These are phyloP conservation scores for Pestalotiopsis sp. DNA, from an alignment of 2,329 filamentous ascomycete genomes.

Conservation along the genomic window DNA sequence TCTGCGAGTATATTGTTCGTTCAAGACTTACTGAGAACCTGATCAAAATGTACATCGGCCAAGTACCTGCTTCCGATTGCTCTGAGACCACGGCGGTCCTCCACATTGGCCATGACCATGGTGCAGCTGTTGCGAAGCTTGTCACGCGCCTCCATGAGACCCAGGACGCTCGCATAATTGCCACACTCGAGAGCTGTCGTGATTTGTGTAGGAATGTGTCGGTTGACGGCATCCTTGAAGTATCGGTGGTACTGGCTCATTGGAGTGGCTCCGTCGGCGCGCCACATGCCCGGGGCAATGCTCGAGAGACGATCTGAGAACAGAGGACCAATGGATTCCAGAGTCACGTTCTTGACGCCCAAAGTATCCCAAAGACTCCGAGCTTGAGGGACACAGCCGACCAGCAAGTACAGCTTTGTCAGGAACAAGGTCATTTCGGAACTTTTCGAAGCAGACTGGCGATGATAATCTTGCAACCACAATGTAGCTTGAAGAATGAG, in stretches of 20 bases:
- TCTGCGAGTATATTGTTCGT: no score
- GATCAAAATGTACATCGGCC: conserved; percentile 41
- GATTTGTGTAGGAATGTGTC: conserved; percentile 40
- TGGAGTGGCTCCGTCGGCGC: conserved; percentile 20
- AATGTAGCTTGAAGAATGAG: conserved; percentile 49
- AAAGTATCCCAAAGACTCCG: conserved; percentile 51
- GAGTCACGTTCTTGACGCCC: conserved; percentile 58
- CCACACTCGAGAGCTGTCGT: conserved; percentile 51
- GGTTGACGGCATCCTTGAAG: conserved; percentile 44
- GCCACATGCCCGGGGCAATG: conserved; percentile 46
- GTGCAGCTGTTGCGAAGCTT: conserved; percentile 52
- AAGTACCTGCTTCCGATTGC: conserved; percentile 41
- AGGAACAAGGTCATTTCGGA: conserved; percentile 48
- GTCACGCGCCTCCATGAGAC: conserved; percentile 46
- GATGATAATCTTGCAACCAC: conserved; percentile 47
- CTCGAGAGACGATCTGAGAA: conserved; percentile 58
- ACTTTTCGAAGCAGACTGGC: conserved; percentile 40
- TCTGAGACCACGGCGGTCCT: conserved; percentile 49
- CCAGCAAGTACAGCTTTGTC: conserved; percentile 50
- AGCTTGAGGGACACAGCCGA: conserved; percentile 51
- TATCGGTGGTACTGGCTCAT: conserved; percentile 46
- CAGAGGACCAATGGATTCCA: conserved; percentile 56
- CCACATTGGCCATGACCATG: conserved; percentile 52
- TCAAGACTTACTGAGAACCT: conserved; percentile 45
- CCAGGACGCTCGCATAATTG: conserved; percentile 53